phyloP scores from a whole-genome alignment of 2,329 filamentous ascomycete species.

The Paecilomyces niveus region DNA sequence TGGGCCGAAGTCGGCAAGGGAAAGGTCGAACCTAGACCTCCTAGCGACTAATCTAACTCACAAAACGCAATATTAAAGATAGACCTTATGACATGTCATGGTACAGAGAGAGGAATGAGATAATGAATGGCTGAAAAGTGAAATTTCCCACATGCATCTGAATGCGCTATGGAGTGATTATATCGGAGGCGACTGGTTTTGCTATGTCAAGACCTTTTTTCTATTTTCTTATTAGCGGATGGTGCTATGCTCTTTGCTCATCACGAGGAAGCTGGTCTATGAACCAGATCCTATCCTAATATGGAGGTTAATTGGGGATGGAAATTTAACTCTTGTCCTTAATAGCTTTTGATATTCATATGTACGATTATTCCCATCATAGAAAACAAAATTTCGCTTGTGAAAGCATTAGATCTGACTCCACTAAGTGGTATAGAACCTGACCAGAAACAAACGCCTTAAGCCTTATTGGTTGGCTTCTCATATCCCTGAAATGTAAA shows the following conservation, averaged over 20 bases:
- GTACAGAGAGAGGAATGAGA: neutral
- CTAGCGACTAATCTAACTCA: slow-evolving; percentile 12
- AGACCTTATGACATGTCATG: neutral
- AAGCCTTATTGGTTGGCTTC: neutral
- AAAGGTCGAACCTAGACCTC: slow-evolving; percentile 51
- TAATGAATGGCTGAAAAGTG: neutral
- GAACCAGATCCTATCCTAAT: neutral
- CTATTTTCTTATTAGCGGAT: neutral
- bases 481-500: neutral
- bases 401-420: neutral
- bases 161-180: neutral
- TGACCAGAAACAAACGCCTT: neutral
- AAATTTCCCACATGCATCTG: neutral
- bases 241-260: neutral
- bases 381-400: neutral
- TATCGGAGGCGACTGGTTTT: neutral
- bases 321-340: neutral
- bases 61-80: neutral
- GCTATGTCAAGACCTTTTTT: neutral
- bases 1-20: slow-evolving; percentile 74
- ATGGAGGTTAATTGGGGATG: neutral
- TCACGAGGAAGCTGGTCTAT: neutral
- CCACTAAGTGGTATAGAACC: neutral
- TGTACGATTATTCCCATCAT: neutral
- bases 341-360: neutral